phyloP scores from a whole-genome alignment of 2,329 filamentous ascomycete genomes.

The Alternaria longipes region DNA sequence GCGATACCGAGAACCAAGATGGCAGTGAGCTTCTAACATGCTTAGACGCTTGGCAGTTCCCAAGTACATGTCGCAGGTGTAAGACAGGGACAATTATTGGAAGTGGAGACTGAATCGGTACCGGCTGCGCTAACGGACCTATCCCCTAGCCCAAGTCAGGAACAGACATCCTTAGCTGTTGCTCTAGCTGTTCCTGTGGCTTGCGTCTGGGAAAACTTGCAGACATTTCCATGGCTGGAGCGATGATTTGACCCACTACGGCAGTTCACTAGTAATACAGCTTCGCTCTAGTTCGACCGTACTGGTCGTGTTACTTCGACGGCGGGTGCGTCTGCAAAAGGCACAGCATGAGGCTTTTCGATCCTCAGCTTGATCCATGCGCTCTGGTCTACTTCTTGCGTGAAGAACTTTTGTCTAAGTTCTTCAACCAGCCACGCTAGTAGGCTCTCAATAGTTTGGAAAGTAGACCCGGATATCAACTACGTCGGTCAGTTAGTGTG shows the following conservation, averaged over 20 bases:
- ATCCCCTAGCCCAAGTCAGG: conserved; percentile 11
- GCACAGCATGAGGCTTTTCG: conserved; percentile 78
- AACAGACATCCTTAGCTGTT: conserved; percentile 10
- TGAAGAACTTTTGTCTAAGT: conserved; percentile 53
- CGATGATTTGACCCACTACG: conserved; percentile 1
- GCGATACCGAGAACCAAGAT: neutral
- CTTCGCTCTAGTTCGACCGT: conserved; percentile 14
- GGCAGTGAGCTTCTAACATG: neutral
- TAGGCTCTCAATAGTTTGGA: conserved; percentile 60
- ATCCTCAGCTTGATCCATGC: conserved; percentile 69
- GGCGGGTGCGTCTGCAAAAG: conserved; percentile 74
- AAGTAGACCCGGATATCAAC: conserved; percentile 55
- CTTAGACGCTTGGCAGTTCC: conserved; percentile 1
- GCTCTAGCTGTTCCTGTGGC: conserved; percentile 7
- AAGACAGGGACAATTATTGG: conserved; percentile 10
- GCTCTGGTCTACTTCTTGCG: conserved; percentile 40
- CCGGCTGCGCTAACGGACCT: conserved; percentile 14
- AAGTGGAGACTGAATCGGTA: conserved; percentile 14
- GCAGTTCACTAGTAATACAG: neutral
- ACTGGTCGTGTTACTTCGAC: conserved; percentile 64
- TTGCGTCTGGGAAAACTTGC: conserved; percentile 10
- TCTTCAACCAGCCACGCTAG: conserved; percentile 51
- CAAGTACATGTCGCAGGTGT: neutral
- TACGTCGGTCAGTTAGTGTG: conserved; percentile 34
- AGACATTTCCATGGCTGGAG: neutral